Conservation (phyloP, 345 rosid genomes). For the Eucalyptus sideroxylon region DNA sequence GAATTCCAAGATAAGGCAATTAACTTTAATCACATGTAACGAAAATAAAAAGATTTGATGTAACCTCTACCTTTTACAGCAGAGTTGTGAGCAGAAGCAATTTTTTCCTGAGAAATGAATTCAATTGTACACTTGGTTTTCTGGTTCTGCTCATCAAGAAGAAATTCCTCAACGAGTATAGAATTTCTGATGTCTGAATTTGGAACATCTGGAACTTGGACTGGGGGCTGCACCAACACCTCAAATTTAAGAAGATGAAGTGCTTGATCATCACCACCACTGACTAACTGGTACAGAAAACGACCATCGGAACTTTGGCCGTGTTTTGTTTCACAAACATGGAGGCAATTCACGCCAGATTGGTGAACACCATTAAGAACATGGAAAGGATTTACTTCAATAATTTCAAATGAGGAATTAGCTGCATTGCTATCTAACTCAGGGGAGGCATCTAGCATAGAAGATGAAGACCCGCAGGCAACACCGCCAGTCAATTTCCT, state of each 20-base stretch:
- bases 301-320: constrained; percentile 7
- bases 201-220: neutral
- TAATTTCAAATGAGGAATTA: constrained; percentile 22
- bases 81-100: constrained; percentile 72
- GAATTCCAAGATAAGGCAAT: neutral
- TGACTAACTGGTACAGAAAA: constrained; percentile 37
- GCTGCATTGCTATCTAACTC: constrained; percentile 11
- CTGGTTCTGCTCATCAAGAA: constrained; percentile 7
- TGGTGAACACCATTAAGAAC: constrained; percentile 52
- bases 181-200: constrained; percentile 1
- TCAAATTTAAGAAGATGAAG: constrained; percentile 46
- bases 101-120: constrained; percentile 23
- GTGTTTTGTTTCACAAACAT: constrained; percentile 35
- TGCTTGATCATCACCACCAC: constrained; percentile 98
- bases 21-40: neutral
- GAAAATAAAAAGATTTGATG: neutral
- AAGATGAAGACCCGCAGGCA: neutral
- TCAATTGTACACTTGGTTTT: constrained; percentile 20
- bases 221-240: constrained; percentile 1
- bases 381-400: constrained; percentile 49
- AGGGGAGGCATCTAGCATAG: neutral
- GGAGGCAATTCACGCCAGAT: constrained; percentile 87
- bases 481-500: neutral
- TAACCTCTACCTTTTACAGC: constrained; percentile 66
- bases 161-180: neutral